These are phyloP conservation scores for Gracilaria gracilis DNA, from an alignment of 23 red algal genomes.

Conservation along the genomic window DNA sequence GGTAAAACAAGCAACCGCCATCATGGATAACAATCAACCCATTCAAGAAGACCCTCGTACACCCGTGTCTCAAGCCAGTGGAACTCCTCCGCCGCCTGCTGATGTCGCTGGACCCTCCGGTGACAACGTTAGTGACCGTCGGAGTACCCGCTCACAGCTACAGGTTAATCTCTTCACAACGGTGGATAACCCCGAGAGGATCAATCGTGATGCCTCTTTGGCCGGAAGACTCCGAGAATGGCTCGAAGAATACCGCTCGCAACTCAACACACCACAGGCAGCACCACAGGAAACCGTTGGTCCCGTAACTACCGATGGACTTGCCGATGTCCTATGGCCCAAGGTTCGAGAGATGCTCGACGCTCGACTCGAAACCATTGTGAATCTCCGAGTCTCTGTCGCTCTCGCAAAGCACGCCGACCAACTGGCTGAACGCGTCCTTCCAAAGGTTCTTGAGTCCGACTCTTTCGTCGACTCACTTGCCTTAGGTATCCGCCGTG, in stretches of 20 bases:
- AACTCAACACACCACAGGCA: not conserved
- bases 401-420: slow-evolving; percentile 2
- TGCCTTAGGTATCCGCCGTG: not conserved
- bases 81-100: no score
- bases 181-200: no score
- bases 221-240: not conserved
- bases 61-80: no score
- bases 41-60: no score
- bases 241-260: slow-evolving; percentile 2
- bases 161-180: no score
- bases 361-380: not conserved
- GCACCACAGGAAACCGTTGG: not conserved
- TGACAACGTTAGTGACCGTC: no score
- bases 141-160: no score
- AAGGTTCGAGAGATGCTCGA: slow-evolving; percentile 17
- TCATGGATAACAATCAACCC: no score
- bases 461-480: not conserved
- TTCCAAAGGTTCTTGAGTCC: not conserved
- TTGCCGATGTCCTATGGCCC: not conserved
- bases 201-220: no score
- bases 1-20: no score
- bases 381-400: slow-evolving; percentile 3
- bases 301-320: not conserved
- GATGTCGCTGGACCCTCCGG: no score
- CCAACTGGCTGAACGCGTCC: slow-evolving; percentile 4